These are phyloP conservation scores for Umbelopsis vinacea DNA, from an alignment of 192 early-diverging fungal genomes.

Conservation along the genomic window DNA sequence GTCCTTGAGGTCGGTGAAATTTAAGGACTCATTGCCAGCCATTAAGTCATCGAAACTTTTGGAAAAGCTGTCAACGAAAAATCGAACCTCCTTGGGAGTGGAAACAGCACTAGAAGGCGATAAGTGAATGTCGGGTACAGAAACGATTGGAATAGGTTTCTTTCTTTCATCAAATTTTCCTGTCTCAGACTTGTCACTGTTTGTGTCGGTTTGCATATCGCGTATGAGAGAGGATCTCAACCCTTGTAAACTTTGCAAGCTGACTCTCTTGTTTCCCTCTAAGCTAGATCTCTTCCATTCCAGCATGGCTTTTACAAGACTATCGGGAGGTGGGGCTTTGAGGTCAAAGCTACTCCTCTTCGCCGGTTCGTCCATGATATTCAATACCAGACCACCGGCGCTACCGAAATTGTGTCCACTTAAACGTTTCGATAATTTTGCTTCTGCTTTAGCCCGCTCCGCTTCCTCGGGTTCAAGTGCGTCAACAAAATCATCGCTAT, in stretches of 20 bases:
- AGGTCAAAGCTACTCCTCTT: neutral
- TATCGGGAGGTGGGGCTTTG: slow-evolving; percentile 26
- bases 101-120: slow-evolving; percentile 10
- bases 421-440: slow-evolving; percentile 33
- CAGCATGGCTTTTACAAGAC: slow-evolving; percentile 33
- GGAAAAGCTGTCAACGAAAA: slow-evolving; percentile 6
- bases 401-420: slow-evolving; percentile 40
- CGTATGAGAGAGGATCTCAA: slow-evolving; percentile 6
- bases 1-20: slow-evolving; percentile 1
- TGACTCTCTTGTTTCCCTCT: slow-evolving; percentile 14
- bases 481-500: slow-evolving; percentile 36
- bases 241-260: slow-evolving; percentile 17
- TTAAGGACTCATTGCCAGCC: neutral
- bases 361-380: slow-evolving; percentile 21
- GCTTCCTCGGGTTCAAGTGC: slow-evolving; percentile 35
- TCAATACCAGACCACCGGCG: slow-evolving; percentile 44
- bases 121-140: neutral
- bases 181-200: neutral
- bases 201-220: slow-evolving; percentile 1
- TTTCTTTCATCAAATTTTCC: neutral
- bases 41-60: slow-evolving; percentile 11
- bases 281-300: slow-evolving; percentile 36
- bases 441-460: slow-evolving; percentile 24
- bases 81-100: neutral
- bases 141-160: neutral